These are phyloP conservation scores for Monosporascus ibericus DNA, from an alignment of 2,329 filamentous ascomycete genomes.

Conservation along the genomic window DNA sequence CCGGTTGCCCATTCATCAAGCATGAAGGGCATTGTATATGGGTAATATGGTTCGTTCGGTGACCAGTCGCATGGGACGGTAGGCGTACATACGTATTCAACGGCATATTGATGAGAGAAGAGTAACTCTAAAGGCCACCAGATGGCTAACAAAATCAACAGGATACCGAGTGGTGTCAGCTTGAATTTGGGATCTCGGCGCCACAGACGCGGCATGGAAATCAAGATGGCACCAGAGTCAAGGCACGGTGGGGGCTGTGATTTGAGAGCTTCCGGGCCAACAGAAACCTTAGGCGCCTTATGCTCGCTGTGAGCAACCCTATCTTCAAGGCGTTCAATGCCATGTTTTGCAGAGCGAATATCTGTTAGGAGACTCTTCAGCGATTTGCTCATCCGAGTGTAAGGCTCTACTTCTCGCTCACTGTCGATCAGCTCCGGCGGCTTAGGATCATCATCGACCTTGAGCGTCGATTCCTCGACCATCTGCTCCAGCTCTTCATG, in stretches of 20 bases:
- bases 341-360: conserved; percentile 49
- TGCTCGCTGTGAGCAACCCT: conserved; percentile 38
- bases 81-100: conserved; percentile 38
- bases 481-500: conserved; percentile 21
- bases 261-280: conserved; percentile 3
- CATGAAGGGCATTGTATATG: conserved; percentile 55
- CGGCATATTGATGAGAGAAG: conserved; percentile 50
- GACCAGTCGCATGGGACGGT: conserved; percentile 47
- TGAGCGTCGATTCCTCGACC: conserved; percentile 18
- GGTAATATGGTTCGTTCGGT: conserved; percentile 53
- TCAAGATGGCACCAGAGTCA: conserved; percentile 28
- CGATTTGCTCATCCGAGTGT: conserved; percentile 45
- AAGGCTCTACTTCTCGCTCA: conserved; percentile 36
- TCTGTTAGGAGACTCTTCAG: conserved; percentile 45
- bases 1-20: conserved; percentile 55
- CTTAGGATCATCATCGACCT: conserved; percentile 21
- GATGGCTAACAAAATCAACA: conserved; percentile 35
- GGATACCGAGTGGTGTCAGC: conserved; percentile 42
- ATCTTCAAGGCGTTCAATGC: conserved; percentile 52
- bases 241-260: background rate
- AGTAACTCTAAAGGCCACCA: conserved; percentile 51
- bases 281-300: conserved; percentile 10
- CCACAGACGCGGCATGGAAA: conserved; percentile 44
- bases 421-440: conserved; percentile 20
- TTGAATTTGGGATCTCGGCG: conserved; percentile 35